A percentile compares a stretch with the other conserved stretches of the same genome.
These are phyloP conservation scores for Akanthomyces dipterigenus DNA, from an alignment of 2,329 filamentous ascomycete genomes.

Conservation along the genomic window DNA sequence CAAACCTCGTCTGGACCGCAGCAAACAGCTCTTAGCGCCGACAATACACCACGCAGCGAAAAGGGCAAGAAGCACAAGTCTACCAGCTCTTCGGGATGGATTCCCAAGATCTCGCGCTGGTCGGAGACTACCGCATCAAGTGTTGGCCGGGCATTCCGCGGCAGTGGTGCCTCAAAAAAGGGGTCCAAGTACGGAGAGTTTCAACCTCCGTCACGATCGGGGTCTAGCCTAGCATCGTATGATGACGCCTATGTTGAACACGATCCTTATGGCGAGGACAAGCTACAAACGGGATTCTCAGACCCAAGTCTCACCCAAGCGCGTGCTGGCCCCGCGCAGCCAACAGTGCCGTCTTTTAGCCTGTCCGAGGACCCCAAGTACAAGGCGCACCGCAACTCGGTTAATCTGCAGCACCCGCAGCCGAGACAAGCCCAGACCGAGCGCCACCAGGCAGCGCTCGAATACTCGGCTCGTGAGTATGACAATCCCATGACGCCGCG, in stretches of 20 bases:
- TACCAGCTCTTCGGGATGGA: slow-evolving; percentile 67
- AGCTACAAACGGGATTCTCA: slow-evolving; percentile 51
- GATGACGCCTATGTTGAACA: slow-evolving; percentile 51
- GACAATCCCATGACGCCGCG: slow-evolving; percentile 53
- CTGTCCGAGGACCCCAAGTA: slow-evolving; percentile 65
- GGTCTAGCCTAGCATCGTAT: slow-evolving; percentile 65
- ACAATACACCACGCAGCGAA: slow-evolving; percentile 68
- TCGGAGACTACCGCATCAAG: slow-evolving; percentile 93
- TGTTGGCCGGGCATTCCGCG: slow-evolving; percentile 68
- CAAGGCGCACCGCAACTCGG: slow-evolving; percentile 71
- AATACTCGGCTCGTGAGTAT: slow-evolving; percentile 65
- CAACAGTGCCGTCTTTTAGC: slow-evolving; percentile 6
- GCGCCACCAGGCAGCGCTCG: slow-evolving; percentile 66
- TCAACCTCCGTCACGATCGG: slow-evolving; percentile 62
- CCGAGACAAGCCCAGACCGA: slow-evolving; percentile 67
- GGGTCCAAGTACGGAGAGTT: slow-evolving; percentile 55
- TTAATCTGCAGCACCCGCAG: slow-evolving; percentile 75
- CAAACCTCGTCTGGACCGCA: slow-evolving; percentile 38
- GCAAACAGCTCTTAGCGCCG: slow-evolving; percentile 52
- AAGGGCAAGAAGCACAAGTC: slow-evolving; percentile 87
- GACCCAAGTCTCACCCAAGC: slow-evolving; percentile 38
- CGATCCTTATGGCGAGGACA: slow-evolving; percentile 53
- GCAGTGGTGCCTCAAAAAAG: slow-evolving; percentile 51
- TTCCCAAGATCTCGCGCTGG: slow-evolving; percentile 94
- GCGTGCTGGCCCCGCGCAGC: not conserved